Evolutionary conservation across 2,329 filamentous ascomycete species (phyloP).

Genomic region (Dendrostoma leiphaemia): DNA sequence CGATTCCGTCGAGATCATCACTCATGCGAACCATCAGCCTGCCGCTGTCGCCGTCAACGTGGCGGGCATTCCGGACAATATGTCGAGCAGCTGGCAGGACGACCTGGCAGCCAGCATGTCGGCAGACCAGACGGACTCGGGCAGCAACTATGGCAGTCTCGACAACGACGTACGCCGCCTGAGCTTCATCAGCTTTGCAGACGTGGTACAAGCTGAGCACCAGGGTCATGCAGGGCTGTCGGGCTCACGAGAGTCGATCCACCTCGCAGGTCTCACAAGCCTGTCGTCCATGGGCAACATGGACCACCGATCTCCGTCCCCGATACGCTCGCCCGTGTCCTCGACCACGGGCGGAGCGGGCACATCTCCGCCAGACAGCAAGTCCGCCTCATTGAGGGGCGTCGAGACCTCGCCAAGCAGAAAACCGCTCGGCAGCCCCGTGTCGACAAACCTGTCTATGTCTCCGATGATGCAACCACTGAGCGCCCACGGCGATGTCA

Average conservation of each 20-base stretch:
- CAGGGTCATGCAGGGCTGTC: conserved; percentile 55
- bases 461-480: conserved; percentile 10
- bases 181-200: conserved; percentile 95
- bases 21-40: conserved; percentile 78
- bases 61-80: conserved; percentile 32
- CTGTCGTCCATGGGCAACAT: conserved; percentile 42
- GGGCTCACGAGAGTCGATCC: conserved; percentile 66
- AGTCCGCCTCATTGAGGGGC: conserved; percentile 70
- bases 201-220: conserved; percentile 86
- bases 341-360: conserved; percentile 57
- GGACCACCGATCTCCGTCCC: conserved; percentile 72
- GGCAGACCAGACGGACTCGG: conserved; percentile 40
- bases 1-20: conserved; percentile 90
- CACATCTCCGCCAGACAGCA: conserved; percentile 74
- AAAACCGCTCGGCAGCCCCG: conserved; percentile 63
- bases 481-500: conserved; percentile 60
- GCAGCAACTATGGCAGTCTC: conserved; percentile 73
- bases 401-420: conserved; percentile 65
- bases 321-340: conserved; percentile 75
- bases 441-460: conserved; percentile 36
- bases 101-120: conserved; percentile 26
- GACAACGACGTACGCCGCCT: conserved; percentile 79
- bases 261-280: conserved; percentile 66
- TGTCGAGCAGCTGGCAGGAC: conserved; percentile 25
- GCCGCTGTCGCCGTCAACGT: conserved; percentile 67